Conservation (phyloP, 345 rosid genomes). For the Gossypium rotundifolium region DNA sequence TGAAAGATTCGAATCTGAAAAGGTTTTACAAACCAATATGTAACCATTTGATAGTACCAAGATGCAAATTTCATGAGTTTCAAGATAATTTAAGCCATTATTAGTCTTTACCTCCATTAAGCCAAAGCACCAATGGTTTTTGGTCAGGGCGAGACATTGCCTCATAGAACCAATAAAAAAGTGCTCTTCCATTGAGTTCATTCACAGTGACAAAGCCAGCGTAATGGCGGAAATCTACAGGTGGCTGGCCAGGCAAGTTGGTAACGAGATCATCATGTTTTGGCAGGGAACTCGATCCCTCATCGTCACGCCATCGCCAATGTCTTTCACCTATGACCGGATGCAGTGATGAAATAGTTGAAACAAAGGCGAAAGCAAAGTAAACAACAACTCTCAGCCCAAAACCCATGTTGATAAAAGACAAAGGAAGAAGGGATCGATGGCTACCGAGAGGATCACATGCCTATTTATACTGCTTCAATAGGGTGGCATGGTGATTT, state of each 20-base stretch:
- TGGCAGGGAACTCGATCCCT: conserved; percentile 11
- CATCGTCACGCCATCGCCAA: conserved; percentile 12
- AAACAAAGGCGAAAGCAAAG: conserved; percentile 17
- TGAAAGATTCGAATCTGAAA: too few relatives aligned
- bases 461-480: conserved; percentile 42
- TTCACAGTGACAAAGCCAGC: conserved; percentile 74
- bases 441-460: conserved; percentile 16
- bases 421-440: background rate
- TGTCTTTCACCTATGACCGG: conserved; percentile 23
- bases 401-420: conserved; percentile 16
- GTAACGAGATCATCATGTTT: conserved; percentile 46
- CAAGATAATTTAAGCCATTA: background rate
- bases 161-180: conserved; percentile 92
- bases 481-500: conserved; percentile 19
- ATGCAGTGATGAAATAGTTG: conserved; percentile 13
- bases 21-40: too few relatives aligned
- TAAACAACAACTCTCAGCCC: background rate
- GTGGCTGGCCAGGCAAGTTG: conserved; percentile 62
- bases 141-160: conserved; percentile 47
- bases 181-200: conserved; percentile 53
- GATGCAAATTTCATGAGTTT: background rate
- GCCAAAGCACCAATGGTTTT: conserved; percentile 87
- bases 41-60: background rate
- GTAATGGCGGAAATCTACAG: conserved; percentile 54
- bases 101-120: conserved; percentile 73